Evolutionary conservation across 2,329 filamentous ascomycete genomes (phyloP).

Genomic region (Aspergillus latus): DNA sequence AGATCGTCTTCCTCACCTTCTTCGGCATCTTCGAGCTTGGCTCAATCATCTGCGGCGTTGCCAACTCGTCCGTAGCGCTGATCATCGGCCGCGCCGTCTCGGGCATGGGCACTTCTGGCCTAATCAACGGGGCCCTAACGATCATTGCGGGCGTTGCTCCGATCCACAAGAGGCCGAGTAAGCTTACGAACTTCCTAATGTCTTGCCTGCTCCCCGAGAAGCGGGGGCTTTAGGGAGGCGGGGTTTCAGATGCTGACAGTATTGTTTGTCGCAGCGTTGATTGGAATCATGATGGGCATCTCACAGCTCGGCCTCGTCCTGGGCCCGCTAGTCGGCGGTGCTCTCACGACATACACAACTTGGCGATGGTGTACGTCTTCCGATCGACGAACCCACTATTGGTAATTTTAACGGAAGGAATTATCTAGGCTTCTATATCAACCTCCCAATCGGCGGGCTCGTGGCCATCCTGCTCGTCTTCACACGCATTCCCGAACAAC

Average conservation of each 20-base stretch:
- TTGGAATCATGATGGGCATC: slow-evolving; percentile 1
- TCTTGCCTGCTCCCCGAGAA: too few relatives aligned
- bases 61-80: not conserved
- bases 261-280: not conserved
- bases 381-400: not conserved
- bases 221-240: too few relatives aligned
- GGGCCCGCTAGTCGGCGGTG: slow-evolving; percentile 5
- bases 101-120: slow-evolving; percentile 1
- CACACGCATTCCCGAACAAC: not conserved
- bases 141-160: not conserved
- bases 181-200: too few relatives aligned
- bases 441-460: slow-evolving; percentile 4
- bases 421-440: slow-evolving; percentile 10
- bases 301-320: slow-evolving; percentile 2
- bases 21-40: slow-evolving; percentile 8
- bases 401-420: not conserved
- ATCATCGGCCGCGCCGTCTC: slow-evolving; percentile 8
- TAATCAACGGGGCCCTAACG: slow-evolving; percentile 5
- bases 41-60: slow-evolving; percentile 6
- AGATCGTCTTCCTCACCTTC: slow-evolving; percentile 4
- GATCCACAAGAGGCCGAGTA: not conserved
- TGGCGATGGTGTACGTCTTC: slow-evolving; percentile 12
- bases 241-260: too few relatives aligned
- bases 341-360: slow-evolving; percentile 4
- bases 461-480: not conserved